Evolutionary conservation across 352 stramenopile species (phyloP).

Genomic region (Phytophthora crassamura): DNA sequence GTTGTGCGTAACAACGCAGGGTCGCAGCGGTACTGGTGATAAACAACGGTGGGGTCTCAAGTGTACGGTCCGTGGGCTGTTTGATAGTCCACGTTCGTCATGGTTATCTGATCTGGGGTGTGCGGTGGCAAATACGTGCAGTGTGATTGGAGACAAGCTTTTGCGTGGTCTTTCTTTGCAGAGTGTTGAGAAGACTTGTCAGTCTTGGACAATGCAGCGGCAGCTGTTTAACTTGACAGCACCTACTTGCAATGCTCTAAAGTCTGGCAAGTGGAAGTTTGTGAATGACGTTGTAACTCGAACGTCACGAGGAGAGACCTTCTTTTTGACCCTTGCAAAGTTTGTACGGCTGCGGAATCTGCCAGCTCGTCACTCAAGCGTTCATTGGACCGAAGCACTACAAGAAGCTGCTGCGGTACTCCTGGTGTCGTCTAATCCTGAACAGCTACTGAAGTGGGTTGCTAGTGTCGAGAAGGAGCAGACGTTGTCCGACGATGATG

Average conservation of each 20-base stretch:
- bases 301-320: conserved; percentile 17
- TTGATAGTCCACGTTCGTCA: conserved; percentile 3
- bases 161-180: conserved; percentile 42
- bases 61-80: conserved; percentile 59
- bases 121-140: conserved; percentile 46
- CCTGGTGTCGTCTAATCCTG: conserved; percentile 25
- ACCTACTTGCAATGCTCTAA: conserved; percentile 23
- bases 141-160: conserved; percentile 44
- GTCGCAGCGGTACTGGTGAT: conserved; percentile 47
- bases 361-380: conserved; percentile 18
- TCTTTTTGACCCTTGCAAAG: conserved; percentile 32
- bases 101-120: conserved; percentile 46
- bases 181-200: conserved; percentile 39
- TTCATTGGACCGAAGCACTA: conserved; percentile 30
- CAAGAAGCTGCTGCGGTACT: conserved; percentile 35
- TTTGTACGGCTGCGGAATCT: conserved; percentile 32
- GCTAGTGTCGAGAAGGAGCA: conserved; percentile 1
- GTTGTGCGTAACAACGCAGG: conserved; percentile 69
- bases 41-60: conserved; percentile 67
- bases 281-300: conserved; percentile 33
- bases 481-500: conserved; percentile 8
- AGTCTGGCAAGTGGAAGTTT: conserved; percentile 25
- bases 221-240: conserved; percentile 36
- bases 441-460: conserved; percentile 17
- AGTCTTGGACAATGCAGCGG: conserved; percentile 33